Evolutionary conservation across 345 rosid species (phyloP), one percentile per base, ranked within the genome.

Genomic region (Gossypium australe): DNA sequence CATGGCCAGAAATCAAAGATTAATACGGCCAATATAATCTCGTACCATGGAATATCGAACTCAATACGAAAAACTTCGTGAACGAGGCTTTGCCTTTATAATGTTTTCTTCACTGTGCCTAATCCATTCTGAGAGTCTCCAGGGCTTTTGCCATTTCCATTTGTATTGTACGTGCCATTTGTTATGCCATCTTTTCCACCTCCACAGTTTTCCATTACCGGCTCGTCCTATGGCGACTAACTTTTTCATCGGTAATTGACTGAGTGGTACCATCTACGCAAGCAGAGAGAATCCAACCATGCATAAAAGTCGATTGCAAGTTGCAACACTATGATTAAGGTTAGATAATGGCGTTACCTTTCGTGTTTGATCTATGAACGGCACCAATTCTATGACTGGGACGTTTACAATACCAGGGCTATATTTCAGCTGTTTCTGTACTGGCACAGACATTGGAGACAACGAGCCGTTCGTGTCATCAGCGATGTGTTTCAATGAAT

Each of bases 61-160:
- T 45, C 62, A 75, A 53, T 76, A 82, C 57, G 68, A 76, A 60
- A 88, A 84, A 64, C 87, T 81, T 74, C 77, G 90, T 57, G 79
- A 85, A 55, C 94, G 96, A 16, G 90, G 89, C 82, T 81, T 91
- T 48, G 92, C 76, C 82, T 89, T 88, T 56, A 85, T 84, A 47
- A 95, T 82, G 34, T 89, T 87, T 81, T 89, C 94, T 49, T 95
- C 99, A 77, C 94, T 91, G 77, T 89, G 97, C 79, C 92, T 86
- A 64, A 95, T 95, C 91, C 82, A 84, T 82, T 93, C 99, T 20
- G 99, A 95, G 73, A 95, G 91, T 82, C 90, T 91, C 99, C 99
- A 95, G 61, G 99, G 99, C 84, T 95, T 95, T 84, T 95, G 99
- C 99, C 99, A 95, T 83, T 95, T 95, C 96, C 97, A 95, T 81